Evolutionary conservation across 164 flowering plant genomes (phyloP), one percentile per base, ranked within the genome.

Genomic region (Brasenia schreberi): DNA sequence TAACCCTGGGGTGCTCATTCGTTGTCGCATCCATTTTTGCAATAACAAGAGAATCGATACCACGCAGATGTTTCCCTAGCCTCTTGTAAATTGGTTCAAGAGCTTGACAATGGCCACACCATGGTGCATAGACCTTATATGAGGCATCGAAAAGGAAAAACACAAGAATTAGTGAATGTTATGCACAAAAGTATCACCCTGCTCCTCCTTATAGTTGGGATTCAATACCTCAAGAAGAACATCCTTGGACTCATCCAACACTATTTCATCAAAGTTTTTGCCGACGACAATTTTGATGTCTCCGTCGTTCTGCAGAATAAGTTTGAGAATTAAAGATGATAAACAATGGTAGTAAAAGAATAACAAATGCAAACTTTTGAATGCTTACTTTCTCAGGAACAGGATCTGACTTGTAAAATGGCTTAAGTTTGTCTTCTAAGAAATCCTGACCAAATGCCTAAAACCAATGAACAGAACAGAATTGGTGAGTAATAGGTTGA

Each of bases 1-100:
- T 92, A 56, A 85, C 92, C 70, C 88, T 80, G 11, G 94, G 96
- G 69, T 95, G 97, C 69, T 95, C 99, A 65, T 95, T 95, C 62
- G 86, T 89, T 66, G 97, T 88, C 64, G 97, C 99, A 69, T 95
- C 99, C 97, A 95, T 95, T 80, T 95, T 95, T 58, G 99, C 97
- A 56, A 95, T 79, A 52, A 92, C 90, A 56, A 95, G 71, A 63
- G 99, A 88, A 4, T 92, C 92, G 64, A 92, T 76, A 65, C 85
- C 84, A 5, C 82, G 85, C 39, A 95, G 77, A 79, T 95, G 92
- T 79, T 84, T 92, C 65, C 90, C 99, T 69, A 95, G 92, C 73
- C 88, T 86, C 78, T 95, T 89, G 82, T 92, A 92, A 61, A 75
- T 86, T 62, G 99, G 97, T 75, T 95, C 99, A 17, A 95, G 77